Evolutionary conservation across 169 alveolate genomes (phyloP).

Genomic region (Plasmodium chabaudi): DNA sequence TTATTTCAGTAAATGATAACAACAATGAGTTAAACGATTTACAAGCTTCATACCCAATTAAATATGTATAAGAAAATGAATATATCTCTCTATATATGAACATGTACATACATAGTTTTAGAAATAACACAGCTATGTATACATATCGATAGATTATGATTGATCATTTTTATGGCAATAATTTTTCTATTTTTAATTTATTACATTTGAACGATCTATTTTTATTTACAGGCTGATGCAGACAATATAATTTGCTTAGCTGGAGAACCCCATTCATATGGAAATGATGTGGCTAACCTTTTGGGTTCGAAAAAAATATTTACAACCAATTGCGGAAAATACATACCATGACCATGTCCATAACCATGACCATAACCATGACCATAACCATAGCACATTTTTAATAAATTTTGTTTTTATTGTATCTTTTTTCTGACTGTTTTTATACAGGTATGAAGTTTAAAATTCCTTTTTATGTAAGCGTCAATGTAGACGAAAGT

Average conservation of each 20-base stretch:
- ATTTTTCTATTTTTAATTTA: neutral
- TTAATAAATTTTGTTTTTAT: no score
- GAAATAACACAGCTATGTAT: neutral
- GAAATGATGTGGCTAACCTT: constrained; percentile 60
- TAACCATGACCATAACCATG: no score
- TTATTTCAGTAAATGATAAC: constrained; percentile 64
- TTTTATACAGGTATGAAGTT: constrained; percentile 36
- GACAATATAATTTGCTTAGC: constrained; percentile 59
- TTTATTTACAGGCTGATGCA: constrained; percentile 36
- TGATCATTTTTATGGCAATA: neutral
- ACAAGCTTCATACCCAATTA: constrained; percentile 66
- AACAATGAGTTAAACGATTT: constrained; percentile 42
- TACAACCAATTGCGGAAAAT: neutral
- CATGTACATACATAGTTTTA: neutral
- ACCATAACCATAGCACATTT: no score
- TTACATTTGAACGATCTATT: neutral
- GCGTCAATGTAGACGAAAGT: constrained; percentile 65
- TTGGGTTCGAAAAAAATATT: constrained; percentile 11
- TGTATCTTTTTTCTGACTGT: neutral
- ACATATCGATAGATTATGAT: neutral
- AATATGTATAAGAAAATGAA: constrained; percentile 43
- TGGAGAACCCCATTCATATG: constrained; percentile 65
- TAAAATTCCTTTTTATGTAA: constrained; percentile 64
- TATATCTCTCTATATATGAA: neutral
- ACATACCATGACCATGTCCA: no score